Percentiles rank a stretch among this genome's conserved stretches.
These are phyloP conservation scores for Podila epigama DNA, from an alignment of 192 early-diverging fungal genomes.

Conservation along the genomic window DNA sequence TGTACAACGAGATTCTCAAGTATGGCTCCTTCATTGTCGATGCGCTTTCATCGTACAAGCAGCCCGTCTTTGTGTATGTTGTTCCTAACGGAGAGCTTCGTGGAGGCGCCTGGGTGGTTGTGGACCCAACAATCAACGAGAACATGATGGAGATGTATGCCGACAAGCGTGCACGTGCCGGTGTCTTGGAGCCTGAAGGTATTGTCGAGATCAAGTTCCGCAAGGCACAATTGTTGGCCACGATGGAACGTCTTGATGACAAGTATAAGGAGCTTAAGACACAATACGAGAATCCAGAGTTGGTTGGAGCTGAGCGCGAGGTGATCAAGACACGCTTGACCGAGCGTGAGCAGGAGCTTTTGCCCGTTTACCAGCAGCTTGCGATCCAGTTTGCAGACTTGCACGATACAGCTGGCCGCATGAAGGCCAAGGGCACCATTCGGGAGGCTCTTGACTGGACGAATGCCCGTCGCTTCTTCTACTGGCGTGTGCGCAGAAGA, in stretches of 20 bases:
- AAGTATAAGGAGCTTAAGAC: slow-evolving; percentile 78
- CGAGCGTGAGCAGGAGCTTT: slow-evolving; percentile 82
- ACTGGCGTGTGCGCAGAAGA: slow-evolving; percentile 88
- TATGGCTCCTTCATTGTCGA: slow-evolving; percentile 98
- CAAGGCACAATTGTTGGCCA: slow-evolving; percentile 87
- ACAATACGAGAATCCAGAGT: slow-evolving; percentile 56
- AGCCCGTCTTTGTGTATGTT: slow-evolving; percentile 97
- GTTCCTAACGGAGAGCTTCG: slow-evolving; percentile 94
- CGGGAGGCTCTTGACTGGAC: slow-evolving; percentile 81
- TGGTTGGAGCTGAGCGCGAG: slow-evolving; percentile 67
- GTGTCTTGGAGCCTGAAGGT: slow-evolving; percentile 96
- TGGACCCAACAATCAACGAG: slow-evolving; percentile 96
- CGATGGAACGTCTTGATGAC: slow-evolving; percentile 92
- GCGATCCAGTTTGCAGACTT: slow-evolving; percentile 97
- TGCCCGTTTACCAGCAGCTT: slow-evolving; percentile 93
- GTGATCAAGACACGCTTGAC: slow-evolving; percentile 76
- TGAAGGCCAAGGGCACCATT: slow-evolving; percentile 94
- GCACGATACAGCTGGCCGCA: slow-evolving; percentile 94
- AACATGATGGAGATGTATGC: slow-evolving; percentile 99
- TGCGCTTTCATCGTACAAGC: slow-evolving; percentile 93
- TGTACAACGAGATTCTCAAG: slow-evolving; percentile 98
- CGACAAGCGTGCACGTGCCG: slow-evolving; percentile 87
- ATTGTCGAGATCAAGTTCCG: slow-evolving; percentile 99
- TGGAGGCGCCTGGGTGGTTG: slow-evolving; percentile 98
- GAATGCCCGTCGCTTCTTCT: slow-evolving; percentile 86